Percentiles rank a stretch among this genome's conserved stretches.
Evolutionary conservation across 2,329 filamentous ascomycete genomes (phyloP).

Genomic region (Thelonectria olida): DNA sequence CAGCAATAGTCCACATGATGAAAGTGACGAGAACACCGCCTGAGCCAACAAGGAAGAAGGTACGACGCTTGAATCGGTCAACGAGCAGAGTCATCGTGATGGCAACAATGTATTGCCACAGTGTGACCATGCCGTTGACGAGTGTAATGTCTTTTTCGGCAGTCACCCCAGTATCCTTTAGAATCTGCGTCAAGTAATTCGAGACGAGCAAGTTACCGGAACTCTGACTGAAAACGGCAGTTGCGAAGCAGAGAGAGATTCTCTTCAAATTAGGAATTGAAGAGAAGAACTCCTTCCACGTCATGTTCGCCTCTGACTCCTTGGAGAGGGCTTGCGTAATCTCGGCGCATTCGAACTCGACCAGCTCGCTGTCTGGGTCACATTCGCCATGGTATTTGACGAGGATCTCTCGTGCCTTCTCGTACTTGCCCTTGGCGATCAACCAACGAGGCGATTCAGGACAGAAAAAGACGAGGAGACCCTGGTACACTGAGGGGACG

Average conservation of each 20-base stretch:
- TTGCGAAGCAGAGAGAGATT: constrained; percentile 50
- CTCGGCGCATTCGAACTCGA: constrained; percentile 58
- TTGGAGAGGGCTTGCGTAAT: constrained; percentile 58
- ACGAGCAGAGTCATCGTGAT: constrained; percentile 48
- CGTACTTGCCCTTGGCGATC: constrained; percentile 58
- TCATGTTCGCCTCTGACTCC: constrained; percentile 54
- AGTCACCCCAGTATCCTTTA: constrained; percentile 51
- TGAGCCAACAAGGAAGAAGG: constrained; percentile 50
- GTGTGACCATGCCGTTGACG: constrained; percentile 52
- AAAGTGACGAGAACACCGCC: constrained; percentile 51
- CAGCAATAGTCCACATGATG: constrained; percentile 51
- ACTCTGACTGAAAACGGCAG: constrained; percentile 52
- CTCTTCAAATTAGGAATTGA: constrained; percentile 51
- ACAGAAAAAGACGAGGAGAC: constrained; percentile 58
- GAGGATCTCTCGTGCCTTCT: constrained; percentile 61
- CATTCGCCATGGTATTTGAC: constrained; percentile 62
- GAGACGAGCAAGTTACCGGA: constrained; percentile 54
- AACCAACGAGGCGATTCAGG: constrained; percentile 70
- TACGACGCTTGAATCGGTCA: constrained; percentile 48
- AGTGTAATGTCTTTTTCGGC: constrained; percentile 50
- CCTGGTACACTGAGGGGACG: constrained; percentile 52
- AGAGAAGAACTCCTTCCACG: constrained; percentile 53
- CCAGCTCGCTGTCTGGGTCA: constrained; percentile 53
- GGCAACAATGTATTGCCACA: constrained; percentile 55
- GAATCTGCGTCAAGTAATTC: constrained; percentile 51